These are phyloP conservation scores for Colletotrichum cuscutae DNA, from an alignment of 2,329 filamentous ascomycete genomes.

Conservation along the genomic window DNA sequence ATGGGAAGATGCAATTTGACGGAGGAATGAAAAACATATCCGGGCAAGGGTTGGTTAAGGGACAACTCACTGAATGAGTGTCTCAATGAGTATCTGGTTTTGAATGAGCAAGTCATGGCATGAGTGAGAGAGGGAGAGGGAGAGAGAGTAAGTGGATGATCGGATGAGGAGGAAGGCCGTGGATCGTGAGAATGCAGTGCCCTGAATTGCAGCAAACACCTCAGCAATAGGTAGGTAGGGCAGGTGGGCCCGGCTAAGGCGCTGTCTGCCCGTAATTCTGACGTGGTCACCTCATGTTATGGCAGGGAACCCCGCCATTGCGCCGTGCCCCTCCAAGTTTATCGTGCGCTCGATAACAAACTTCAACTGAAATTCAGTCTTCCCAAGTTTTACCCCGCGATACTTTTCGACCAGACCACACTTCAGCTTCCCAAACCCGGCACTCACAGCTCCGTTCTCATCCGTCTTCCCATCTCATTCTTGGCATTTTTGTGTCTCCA, in stretches of 20 bases:
- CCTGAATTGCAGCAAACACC: neutral
- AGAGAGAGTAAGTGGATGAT: neutral
- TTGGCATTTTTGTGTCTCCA: neutral
- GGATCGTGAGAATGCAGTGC: neutral
- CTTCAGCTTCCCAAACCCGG: neutral
- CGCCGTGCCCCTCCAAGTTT: neutral
- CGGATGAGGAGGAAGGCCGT: neutral
- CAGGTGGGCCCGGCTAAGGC: neutral
- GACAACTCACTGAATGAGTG: no score
- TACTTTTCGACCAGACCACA: neutral
- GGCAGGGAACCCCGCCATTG: constrained; percentile 10
- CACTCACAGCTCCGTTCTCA: neutral
- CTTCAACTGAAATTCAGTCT: neutral
- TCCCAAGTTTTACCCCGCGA: constrained; percentile 3
- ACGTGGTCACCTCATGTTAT: neutral
- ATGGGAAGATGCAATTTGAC: neutral
- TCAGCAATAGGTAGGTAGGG: no score
- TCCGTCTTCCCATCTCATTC: neutral
- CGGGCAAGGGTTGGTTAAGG: neutral
- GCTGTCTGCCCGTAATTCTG: neutral
- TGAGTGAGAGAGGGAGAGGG: neutral
- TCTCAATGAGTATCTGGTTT: no score
- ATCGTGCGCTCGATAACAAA: neutral
- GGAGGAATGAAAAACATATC: neutral
- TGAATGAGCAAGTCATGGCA: no score